A percentile compares a stretch with the other conserved stretches of the same genome.
Evolutionary conservation across 202 grass and related monocot species (phyloP).

Genomic region (Schoenoplectus tabernaemontani): DNA sequence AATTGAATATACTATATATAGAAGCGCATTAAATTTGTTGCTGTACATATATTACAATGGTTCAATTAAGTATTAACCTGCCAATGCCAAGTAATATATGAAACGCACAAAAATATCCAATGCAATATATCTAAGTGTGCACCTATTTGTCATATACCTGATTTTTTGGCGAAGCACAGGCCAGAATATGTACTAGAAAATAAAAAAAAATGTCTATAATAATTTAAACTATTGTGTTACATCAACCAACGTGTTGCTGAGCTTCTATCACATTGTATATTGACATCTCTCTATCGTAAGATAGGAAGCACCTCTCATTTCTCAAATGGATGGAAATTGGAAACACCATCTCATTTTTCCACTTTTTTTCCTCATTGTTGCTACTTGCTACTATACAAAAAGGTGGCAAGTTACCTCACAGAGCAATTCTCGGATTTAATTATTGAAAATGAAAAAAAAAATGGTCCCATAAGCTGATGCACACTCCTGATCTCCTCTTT

Average conservation of each 20-base stretch:
- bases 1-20: too few relatives aligned
- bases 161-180: too few relatives aligned
- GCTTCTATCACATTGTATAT: background rate
- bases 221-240: background rate
- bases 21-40: too few relatives aligned
- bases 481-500: background rate
- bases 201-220: too few relatives aligned
- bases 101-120: too few relatives aligned
- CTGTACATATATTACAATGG: too few relatives aligned
- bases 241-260: background rate
- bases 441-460: background rate
- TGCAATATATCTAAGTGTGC: too few relatives aligned
- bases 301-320: conserved; percentile 55
- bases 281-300: conserved; percentile 22
- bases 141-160: too few relatives aligned
- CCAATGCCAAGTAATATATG: too few relatives aligned
- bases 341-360: conserved; percentile 30
- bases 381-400: conserved; percentile 10
- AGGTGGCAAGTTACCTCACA: conserved; percentile 21
- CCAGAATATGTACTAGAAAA: too few relatives aligned
- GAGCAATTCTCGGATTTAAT: conserved; percentile 11
- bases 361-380: conserved; percentile 10
- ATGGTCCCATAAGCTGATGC: conserved; percentile 7
- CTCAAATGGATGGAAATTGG: background rate
- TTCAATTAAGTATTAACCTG: too few relatives aligned